Evolutionary conservation across 164 flowering plant species (phyloP), one percentile per base, ranked within the genome.

Genomic region (Echeveria elegans): DNA sequence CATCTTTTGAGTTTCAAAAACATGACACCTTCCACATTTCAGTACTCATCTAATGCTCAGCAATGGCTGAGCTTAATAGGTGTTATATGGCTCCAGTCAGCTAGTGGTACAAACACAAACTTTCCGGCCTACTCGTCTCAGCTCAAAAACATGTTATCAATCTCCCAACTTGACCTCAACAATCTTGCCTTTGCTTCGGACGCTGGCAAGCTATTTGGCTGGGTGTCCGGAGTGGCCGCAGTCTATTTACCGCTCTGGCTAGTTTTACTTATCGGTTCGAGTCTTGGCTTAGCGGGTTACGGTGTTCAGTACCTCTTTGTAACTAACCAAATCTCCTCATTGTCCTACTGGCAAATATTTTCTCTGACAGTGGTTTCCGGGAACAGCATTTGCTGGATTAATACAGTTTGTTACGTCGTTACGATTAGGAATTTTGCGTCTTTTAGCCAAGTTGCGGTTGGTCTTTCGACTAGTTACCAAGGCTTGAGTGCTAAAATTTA

Each of bases 371-470:
- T 81, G 53, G 6, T 93, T 18, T 88, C 97, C 0, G 97, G 98
- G 36, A 94, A 91, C 67, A 85, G 97, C 77, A 88, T 89, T 15
- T 94, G 97, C 60, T 94, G 98, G 98, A 82, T 94, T 74, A 91
- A 94, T 79, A 89, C 97, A 0, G 98, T 89, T 5, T 84, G 89
- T 52, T 89, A 91, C 66, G 45, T 79, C 0, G 78, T 79, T 1
- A 65, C 77, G 18, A 82, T 89, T 0, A 64, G 63, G 6, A 91
- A 86, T 73, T 94, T 94, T 69, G 83, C 88, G 0, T 66, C 74
- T 0, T 59, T 75, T 63, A 79, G 85, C 6, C 88, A 86, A 43
- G 76, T 81, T 8, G 91, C 90, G 0, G 83, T 85, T 5, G 98
- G 96, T 0, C 16, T 94, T 32, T 76, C 96, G 0, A 82, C 93